phyloP scores from a whole-genome alignment of 108 stramenopile genomes.

The Skeletonema grethae region DNA sequence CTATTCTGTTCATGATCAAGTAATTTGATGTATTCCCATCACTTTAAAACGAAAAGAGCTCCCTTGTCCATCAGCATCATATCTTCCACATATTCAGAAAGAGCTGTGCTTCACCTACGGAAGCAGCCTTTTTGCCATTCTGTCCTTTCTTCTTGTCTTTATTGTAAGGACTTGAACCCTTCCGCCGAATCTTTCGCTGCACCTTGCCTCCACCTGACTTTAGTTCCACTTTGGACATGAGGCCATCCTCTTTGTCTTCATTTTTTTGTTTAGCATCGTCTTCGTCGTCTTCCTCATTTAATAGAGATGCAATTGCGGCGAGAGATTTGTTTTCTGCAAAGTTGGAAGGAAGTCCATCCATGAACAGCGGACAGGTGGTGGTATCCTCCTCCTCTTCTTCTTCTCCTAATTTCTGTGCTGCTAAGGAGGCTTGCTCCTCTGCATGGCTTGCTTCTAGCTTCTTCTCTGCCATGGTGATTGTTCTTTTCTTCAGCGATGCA shows the following conservation, averaged over 20 bases:
- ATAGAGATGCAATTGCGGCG: slow-evolving; percentile 71
- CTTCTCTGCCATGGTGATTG: slow-evolving; percentile 1
- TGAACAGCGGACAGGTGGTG: slow-evolving; percentile 66
- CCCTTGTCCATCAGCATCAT: background rate
- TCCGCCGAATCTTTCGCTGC: slow-evolving; percentile 9
- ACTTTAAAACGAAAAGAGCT: background rate
- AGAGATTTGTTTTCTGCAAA: slow-evolving; percentile 65
- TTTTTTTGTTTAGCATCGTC: slow-evolving; percentile 6
- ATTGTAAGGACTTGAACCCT: slow-evolving; percentile 29
- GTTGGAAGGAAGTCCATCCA: slow-evolving; percentile 65
- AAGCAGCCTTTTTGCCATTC: slow-evolving; percentile 15
- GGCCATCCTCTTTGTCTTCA: slow-evolving; percentile 3
- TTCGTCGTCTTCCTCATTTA: slow-evolving; percentile 56
- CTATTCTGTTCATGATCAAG: too few relatives aligned
- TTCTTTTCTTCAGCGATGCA: too few relatives aligned
- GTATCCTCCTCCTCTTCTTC: background rate
- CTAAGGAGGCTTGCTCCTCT: background rate
- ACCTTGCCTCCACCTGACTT: background rate
- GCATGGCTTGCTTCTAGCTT: background rate
- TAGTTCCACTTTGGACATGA: slow-evolving; percentile 1
- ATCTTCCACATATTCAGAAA: slow-evolving; percentile 84
- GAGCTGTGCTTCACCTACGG: slow-evolving; percentile 75
- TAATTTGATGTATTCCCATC: too few relatives aligned
- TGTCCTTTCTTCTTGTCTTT: slow-evolving; percentile 18
- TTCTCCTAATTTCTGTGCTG: background rate